Evolutionary conservation across 192 early-diverging fungal species (phyloP), one percentile per base, ranked within the genome.

Genomic region (Coemansia sp.): DNA sequence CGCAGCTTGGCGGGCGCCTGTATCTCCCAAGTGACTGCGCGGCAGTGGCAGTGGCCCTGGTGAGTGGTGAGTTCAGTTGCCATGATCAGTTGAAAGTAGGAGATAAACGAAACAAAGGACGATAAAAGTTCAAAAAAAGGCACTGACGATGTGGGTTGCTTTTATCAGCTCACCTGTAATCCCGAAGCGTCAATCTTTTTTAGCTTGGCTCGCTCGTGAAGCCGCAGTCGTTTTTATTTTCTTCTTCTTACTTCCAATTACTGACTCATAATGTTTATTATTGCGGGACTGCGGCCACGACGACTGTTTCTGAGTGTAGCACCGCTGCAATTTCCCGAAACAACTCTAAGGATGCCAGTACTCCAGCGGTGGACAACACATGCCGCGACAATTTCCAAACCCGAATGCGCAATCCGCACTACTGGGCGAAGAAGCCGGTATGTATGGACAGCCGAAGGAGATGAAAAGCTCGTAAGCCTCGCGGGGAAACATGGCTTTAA

Each of bases 31-130:
- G 62, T 64, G 21, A 82, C 75, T 1, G 72, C 52, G 11, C 62
- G 64, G 66, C 80, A 82, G 72, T 82, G 80, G 65, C 80, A 82
- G 35, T 62, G 28, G 13, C 75, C 80, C 50, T 44, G 64, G 63
- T 82, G 80, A 28, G 46, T 70, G 11, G 62, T 61, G 2, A 73
- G 68, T 8, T 68, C 66, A 16, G 77, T 19, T 59, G 64, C 61
- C 21, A 28, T 52, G 66, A 5, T 53, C 4, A 23, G 16, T 49
- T n/a, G 16, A 37, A 50, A 32, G 33, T 49, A 52, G 23, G 43
- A 46, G 53, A 38, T n/a, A 66, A 50, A 63, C 19, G 7, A 39
- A 10, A 7, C 16, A 10, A 43, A 47, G 17, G 16, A n/a, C 13
- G 46, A 57, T 9, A 14, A 26, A 59, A 26, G 33, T 42, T 19